Base-by-base conservation (phyloP, 73 alveolate genomes). In the Paramecium primaurelia region DNA sequence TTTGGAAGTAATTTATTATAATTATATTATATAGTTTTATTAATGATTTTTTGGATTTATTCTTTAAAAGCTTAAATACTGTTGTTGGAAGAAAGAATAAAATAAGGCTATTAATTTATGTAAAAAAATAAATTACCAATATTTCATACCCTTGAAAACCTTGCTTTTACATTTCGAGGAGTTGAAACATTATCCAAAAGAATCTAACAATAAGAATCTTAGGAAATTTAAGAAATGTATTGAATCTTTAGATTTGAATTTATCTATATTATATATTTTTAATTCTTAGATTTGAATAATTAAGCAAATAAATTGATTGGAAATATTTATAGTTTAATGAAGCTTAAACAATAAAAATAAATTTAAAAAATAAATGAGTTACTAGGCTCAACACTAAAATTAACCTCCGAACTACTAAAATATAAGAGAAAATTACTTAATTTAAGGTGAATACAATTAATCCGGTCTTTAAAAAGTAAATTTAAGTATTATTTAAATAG, bases 111-210 rank as follows among this genome's bases (percentile, higher is more conserved):
- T 6, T 12, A 64, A 14, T 64, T 9, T 64, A 32, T 64, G 84
- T 64, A 64, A 32, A 64, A 64, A 64, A 64, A 28, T 32, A 64
- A 64, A 16, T 64, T 64, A 12, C 84, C 84, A 64, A 28, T 64
- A 34, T 34, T 64, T 64, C 84, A 64, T 42, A 64, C 84, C 84
- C 84, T 64, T 14, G 84, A 64, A 64, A 64, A 64, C 84, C 84
- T 64, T 64, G 84, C 84, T 64, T 64, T 64, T 64, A 64, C 84
- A 32, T 64, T 64, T 64, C 84, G 84, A 34, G 84, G 84, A 12
- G 54, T 64, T 20, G 84, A 64, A 64, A 64, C 84, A 3, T 32
- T 64, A n/a, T 64, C 84, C 14, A 64, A 28, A 64, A 28, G 84
- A 64, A 64, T 64, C 26, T 64, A 64, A 26, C 14, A 64, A 64